Conservation (phyloP, 2,329 filamentous ascomycete species). For the Fusarium sp. region DNA sequence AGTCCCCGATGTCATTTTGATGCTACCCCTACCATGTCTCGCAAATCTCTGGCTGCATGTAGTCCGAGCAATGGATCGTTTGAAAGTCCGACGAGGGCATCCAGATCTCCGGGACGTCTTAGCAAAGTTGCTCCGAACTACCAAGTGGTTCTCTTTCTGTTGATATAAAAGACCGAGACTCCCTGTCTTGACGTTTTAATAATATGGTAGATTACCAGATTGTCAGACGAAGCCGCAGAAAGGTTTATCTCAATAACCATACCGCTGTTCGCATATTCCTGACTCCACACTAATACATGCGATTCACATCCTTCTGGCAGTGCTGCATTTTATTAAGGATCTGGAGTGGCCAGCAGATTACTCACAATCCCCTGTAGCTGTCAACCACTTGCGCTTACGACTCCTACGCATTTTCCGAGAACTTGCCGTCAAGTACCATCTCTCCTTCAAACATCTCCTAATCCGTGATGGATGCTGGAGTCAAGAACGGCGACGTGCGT, state of each 20-base stretch:
- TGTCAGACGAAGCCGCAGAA: slow-evolving; percentile 3
- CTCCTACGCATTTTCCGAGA: not conserved
- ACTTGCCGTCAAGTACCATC: not conserved
- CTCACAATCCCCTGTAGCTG: not conserved
- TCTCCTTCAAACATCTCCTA: not conserved
- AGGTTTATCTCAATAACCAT: not conserved
- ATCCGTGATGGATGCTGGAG: slow-evolving; percentile 2
- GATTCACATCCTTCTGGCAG: slow-evolving; percentile 10
- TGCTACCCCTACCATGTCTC: slow-evolving; percentile 4
- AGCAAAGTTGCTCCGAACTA: no score
- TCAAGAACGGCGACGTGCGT: not conserved
- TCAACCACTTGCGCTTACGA: not conserved
- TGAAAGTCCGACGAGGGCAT: not conserved
- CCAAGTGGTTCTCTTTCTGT: not conserved
- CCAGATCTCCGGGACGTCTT: not conserved
- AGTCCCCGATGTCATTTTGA: slow-evolving; percentile 12
- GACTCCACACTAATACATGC: not conserved
- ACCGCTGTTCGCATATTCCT: not conserved
- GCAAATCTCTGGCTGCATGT: not conserved
- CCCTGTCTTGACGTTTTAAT: not conserved
- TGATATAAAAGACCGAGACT: not conserved
- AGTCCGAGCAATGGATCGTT: not conserved
- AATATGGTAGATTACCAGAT: not conserved
- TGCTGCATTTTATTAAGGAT: not conserved
- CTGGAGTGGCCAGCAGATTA: not conserved